These are phyloP conservation scores for Didymella lethalis DNA, from an alignment of 2,329 filamentous ascomycete species.

Conservation along the genomic window DNA sequence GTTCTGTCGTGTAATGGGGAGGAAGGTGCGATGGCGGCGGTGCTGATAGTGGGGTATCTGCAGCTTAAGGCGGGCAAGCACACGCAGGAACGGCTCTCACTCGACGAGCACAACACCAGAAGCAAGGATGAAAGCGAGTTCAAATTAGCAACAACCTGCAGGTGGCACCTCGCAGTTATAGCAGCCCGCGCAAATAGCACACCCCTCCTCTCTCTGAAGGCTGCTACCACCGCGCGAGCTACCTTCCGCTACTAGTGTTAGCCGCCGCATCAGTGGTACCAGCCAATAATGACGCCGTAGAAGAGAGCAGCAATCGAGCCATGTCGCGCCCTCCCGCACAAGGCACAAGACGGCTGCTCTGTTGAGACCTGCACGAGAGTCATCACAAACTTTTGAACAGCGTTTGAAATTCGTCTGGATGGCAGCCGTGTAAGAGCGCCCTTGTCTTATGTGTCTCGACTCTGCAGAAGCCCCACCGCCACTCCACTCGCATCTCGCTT, in stretches of 20 bases:
- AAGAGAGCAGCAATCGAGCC: conserved; percentile 15
- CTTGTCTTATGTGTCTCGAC: conserved; percentile 18
- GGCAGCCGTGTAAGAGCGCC: conserved; percentile 15
- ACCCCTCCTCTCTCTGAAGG: conserved; percentile 11
- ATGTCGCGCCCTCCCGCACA: conserved; percentile 19
- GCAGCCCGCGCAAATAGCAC: conserved; percentile 9
- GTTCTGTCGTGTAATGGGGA: conserved; percentile 28
- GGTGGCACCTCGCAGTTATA: conserved; percentile 21
- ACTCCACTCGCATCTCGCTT: conserved; percentile 14
- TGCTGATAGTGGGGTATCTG: conserved; percentile 30
- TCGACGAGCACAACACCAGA: conserved; percentile 19
- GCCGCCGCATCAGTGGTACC: conserved; percentile 22
- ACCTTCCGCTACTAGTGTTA: conserved; percentile 23
- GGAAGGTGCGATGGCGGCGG: conserved; percentile 18
- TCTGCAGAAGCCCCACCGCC: conserved; percentile 18
- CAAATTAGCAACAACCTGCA: conserved; percentile 13
- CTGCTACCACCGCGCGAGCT: conserved; percentile 25
- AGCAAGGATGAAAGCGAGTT: conserved; percentile 19
- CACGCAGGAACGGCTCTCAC: conserved; percentile 22
- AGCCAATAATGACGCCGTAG: conserved; percentile 17
- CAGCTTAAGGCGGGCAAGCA: conserved; percentile 18
- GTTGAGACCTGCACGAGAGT: conserved; percentile 19
- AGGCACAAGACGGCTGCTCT: conserved; percentile 16
- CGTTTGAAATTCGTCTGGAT: conserved; percentile 20
- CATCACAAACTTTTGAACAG: conserved; percentile 20